Conservation (phyloP, 2,329 filamentous ascomycete genomes). For the Cladosporium colombiae region DNA sequence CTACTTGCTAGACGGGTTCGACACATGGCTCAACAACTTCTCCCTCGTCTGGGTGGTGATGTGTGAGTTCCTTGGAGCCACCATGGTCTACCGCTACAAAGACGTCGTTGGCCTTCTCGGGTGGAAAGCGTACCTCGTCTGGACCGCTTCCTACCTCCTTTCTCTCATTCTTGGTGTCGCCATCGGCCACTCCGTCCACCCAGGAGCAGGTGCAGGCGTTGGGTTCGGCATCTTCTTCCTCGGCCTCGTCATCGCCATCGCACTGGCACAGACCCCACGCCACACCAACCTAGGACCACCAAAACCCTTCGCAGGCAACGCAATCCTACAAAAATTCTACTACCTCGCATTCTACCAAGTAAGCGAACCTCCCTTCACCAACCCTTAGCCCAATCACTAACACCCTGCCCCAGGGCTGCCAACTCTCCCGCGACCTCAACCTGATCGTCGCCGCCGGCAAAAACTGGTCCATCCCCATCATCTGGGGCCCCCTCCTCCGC, state of each 20-base stretch:
- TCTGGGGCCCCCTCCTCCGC: slow-evolving; percentile 54
- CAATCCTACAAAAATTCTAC: slow-evolving; percentile 49
- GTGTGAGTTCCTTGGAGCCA: slow-evolving; percentile 54
- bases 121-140: slow-evolving; percentile 45
- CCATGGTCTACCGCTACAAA: slow-evolving; percentile 55
- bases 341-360: slow-evolving; percentile 61
- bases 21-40: slow-evolving; percentile 59
- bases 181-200: slow-evolving; percentile 47
- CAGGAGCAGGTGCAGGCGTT: slow-evolving; percentile 37
- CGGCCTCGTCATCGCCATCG: slow-evolving; percentile 41
- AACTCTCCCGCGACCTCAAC: slow-evolving; percentile 58
- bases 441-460: slow-evolving; percentile 54
- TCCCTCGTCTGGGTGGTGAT: slow-evolving; percentile 57
- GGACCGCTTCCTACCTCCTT: slow-evolving; percentile 56
- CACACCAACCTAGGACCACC: slow-evolving; percentile 39
- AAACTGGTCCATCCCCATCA: slow-evolving; percentile 58
- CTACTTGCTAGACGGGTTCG: slow-evolving; percentile 56
- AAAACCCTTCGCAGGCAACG: slow-evolving; percentile 45
- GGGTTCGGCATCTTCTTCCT: slow-evolving; percentile 55
- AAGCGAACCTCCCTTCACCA: slow-evolving; percentile 30
- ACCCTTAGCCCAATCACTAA: neutral
- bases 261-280: slow-evolving; percentile 46
- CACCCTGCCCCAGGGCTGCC: slow-evolving; percentile 50
- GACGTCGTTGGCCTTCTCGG: slow-evolving; percentile 51
- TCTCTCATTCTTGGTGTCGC: slow-evolving; percentile 55